phyloP scores from a whole-genome alignment of 306 rosid genomes.

The Cicer cuneatum region DNA sequence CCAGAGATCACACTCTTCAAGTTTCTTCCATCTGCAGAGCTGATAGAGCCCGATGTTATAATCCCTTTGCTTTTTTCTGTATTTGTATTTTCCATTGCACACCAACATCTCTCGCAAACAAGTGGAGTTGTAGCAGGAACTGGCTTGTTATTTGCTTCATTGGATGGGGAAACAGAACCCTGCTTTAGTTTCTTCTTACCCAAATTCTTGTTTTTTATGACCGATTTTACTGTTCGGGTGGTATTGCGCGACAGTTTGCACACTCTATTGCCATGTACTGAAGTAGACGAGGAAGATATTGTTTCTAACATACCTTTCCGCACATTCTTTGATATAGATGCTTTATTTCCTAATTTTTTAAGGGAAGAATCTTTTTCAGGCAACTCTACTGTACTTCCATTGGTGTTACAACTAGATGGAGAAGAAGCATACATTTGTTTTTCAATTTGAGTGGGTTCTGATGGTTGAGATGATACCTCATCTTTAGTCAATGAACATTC shows the following conservation, averaged over 20 bases:
- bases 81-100: conserved; percentile 61
- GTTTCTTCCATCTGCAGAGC: conserved; percentile 53
- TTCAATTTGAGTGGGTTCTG: conserved; percentile 50
- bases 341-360: conserved; percentile 65
- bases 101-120: conserved; percentile 91
- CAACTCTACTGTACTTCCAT: conserved; percentile 51
- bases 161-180: conserved; percentile 59
- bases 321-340: conserved; percentile 53
- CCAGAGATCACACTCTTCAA: conserved; percentile 46
- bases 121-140: conserved; percentile 61
- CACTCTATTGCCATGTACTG: conserved; percentile 56
- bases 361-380: conserved; percentile 56
- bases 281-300: conserved; percentile 64
- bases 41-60: conserved; percentile 41
- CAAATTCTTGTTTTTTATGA: conserved; percentile 65
- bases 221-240: conserved; percentile 63
- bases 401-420: conserved; percentile 43
- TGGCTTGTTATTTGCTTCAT: conserved; percentile 53
- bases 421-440: conserved; percentile 45
- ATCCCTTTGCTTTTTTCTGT: conserved; percentile 55
- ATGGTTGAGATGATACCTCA: conserved; percentile 51
- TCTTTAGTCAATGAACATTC: conserved; percentile 52
- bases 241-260: conserved; percentile 66
- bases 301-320: conserved; percentile 72
- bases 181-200: conserved; percentile 77